A percentile compares a stretch with the other conserved stretches of the same genome.
phyloP scores from a whole-genome alignment of 176 grass and related monocot genomes.

The Chloris gayana region DNA sequence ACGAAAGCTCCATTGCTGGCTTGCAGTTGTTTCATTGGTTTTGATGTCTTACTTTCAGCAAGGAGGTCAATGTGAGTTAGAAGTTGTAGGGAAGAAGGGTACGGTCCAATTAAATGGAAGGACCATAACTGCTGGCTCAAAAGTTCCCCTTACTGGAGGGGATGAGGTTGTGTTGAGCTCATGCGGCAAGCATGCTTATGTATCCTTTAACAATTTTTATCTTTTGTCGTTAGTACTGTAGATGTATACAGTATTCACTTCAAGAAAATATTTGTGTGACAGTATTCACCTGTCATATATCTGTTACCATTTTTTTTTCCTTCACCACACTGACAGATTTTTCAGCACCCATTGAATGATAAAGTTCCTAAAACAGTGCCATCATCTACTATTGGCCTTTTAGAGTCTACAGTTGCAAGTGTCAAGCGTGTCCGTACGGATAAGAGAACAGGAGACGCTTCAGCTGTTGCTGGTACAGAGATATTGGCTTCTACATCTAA shows the following conservation, averaged over 20 bases:
- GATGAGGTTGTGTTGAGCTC: conserved; percentile 89
- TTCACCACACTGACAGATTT: conserved; percentile 71
- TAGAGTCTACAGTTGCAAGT: conserved; percentile 51
- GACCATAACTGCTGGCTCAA: conserved; percentile 45
- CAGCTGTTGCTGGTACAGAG: conserved; percentile 71
- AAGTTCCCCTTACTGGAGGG: conserved; percentile 77
- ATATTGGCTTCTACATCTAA: conserved; percentile 79
- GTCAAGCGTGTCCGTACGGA: conserved; percentile 65
- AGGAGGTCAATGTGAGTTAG: conserved; percentile 55
- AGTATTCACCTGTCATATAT: conserved; percentile 34
- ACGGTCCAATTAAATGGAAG: conserved; percentile 82
- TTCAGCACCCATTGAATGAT: conserved; percentile 84
- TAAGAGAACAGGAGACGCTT: conserved; percentile 60
- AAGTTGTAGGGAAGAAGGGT: conserved; percentile 87
- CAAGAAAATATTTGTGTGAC: too few relatives aligned
- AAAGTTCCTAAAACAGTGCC: conserved; percentile 54
- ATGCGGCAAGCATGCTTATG: conserved; percentile 85
- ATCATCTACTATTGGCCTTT: conserved; percentile 53
- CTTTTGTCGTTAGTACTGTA: conserved; percentile 31
- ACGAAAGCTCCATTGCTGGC: neutral
- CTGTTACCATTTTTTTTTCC: conserved; percentile 28
- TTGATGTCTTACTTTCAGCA: conserved; percentile 40
- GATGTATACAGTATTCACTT: conserved; percentile 22
- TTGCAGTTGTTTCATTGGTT: conserved; percentile 25
- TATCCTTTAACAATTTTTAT: conserved; percentile 62